phyloP scores from a whole-genome alignment of 2,329 filamentous ascomycete species.

The Xylariales sp. region DNA sequence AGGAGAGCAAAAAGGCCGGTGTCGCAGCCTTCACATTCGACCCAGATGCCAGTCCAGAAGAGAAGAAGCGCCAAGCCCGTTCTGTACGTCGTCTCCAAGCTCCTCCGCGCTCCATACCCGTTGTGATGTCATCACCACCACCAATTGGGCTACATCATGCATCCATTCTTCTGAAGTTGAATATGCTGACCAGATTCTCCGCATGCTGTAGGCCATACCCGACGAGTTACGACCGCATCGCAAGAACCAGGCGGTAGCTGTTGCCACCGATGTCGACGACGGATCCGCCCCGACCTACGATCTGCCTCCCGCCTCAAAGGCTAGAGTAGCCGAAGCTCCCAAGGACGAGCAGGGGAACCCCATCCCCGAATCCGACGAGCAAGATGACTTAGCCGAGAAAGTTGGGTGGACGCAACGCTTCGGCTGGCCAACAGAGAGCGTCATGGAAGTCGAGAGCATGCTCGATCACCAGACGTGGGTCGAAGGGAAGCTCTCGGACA shows the following conservation, averaged over 20 bases:
- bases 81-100: slow-evolving; percentile 50
- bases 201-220: slow-evolving; percentile 51
- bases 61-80: slow-evolving; percentile 78
- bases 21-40: slow-evolving; percentile 81
- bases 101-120: neutral
- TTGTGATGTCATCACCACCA: too few species aligned
- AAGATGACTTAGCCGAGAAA: slow-evolving; percentile 42
- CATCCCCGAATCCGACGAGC: slow-evolving; percentile 51
- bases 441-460: slow-evolving; percentile 60
- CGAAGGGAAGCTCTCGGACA: slow-evolving; percentile 79
- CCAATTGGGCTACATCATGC: too few species aligned
- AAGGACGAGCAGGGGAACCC: slow-evolving; percentile 45
- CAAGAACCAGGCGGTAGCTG: slow-evolving; percentile 60
- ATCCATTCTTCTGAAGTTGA: too few species aligned
- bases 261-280: slow-evolving; percentile 77
- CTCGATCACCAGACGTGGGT: slow-evolving; percentile 86
- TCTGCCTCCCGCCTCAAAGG: slow-evolving; percentile 70
- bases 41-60: slow-evolving; percentile 73
- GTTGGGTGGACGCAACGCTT: slow-evolving; percentile 90
- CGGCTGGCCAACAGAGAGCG: slow-evolving; percentile 60
- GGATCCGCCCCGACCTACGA: slow-evolving; percentile 67
- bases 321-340: slow-evolving; percentile 56
- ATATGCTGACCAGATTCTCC: too few species aligned
- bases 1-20: slow-evolving; percentile 75
- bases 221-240: slow-evolving; percentile 58